Evolutionary conservation across 2,329 filamentous ascomycete species (phyloP), one percentile per base, ranked within the genome.

Genomic region (Phialocephala subalpina): DNA sequence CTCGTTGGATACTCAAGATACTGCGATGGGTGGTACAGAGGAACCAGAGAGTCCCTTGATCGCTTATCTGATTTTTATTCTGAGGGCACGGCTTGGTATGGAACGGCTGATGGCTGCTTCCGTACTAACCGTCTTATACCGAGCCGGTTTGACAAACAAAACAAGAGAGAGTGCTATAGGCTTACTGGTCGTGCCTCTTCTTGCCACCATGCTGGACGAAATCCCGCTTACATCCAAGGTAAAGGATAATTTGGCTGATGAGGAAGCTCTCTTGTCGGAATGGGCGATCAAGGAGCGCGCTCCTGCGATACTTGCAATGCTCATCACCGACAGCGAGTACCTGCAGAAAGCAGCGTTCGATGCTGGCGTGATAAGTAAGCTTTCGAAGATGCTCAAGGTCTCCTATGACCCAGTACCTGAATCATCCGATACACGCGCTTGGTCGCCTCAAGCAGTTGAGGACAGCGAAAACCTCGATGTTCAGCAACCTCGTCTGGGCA

Each of bases 301-400:
- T 1, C 92, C 94, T 8, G 85, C 87, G 1, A 86, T 97, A 12
- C 82, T 98, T 62, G 92, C 93, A 18, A 88, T 90, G 55, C 83
- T 98, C 45, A 88, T 97, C 20, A 88, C 89, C 29, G 92, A 96
- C 73, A 93, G 90, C 76, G 88, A 91, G 67, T 85, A 87, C 65
- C 83, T 98, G 61, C 95, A 98, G 78, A 92, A 90, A 73, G 90
- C 93, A 42, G 93, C 94, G 0, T 90, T 90, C 52, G 92, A 97
- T 67, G 87, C 87, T 55, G 83, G 82, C 62, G 86, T 87, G 12
- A 84, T 92, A 61, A 86, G 86, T 61, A 84, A 84, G 61, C 80
- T 92, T 18, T 86, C 89, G 16, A 83, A 87, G 62, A 82, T 91
- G 65, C 78, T 92, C 25, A 91, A 91, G 74, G 83, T 86, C 73